Evolutionary conservation across 2,329 filamentous ascomycete species (phyloP), one percentile per base, ranked within the genome.

Genomic region (Fusarium graminum): DNA sequence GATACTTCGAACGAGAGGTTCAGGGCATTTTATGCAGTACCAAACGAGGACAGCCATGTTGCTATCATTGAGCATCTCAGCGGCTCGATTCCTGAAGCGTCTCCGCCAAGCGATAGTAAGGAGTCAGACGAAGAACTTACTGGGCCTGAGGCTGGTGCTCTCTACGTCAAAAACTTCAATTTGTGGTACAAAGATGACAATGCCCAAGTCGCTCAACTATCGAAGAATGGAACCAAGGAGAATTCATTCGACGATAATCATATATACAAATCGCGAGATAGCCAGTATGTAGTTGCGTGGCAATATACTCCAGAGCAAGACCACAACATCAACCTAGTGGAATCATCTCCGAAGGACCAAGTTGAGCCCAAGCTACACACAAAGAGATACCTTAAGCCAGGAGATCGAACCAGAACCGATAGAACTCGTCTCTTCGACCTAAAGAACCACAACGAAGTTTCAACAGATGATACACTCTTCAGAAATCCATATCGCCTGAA

Each of bases 361-460:
- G 41, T 75, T 29, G 58, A 72, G 50, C 74, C 74, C 4, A 74
- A 74, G 19, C 40, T 74, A 0, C 66, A 61, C 9, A 55, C 29
- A 0, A 46, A 68, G 4, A 52, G 67, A 9, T 74, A 75, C 36
- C 65, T 71, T 11, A 75, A 75, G 7, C 67, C 74, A 1, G 74
- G 74, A 2, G 74, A 76, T 7, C 59, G 63, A 7, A 58, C 71
- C 0, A 59, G 62, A 17, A 14, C 67, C 22, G 66, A 72, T 26
- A 65, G 73, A 12, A 74, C 73, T 17, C 67, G 71, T 3, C 50
- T 76, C 16, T 74, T 75, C 44, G 52, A 69, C 44, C 40, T 75
- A 7, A 39, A 51, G 7, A 59, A 40, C 1, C 52, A 56, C 8
- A 30, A 22, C 2, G 73, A 76, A 28, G 43, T 75, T 3, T 8